Evolutionary conservation across 192 early-diverging fungal genomes (phyloP).

Genomic region (Entomortierella beljakovae): DNA sequence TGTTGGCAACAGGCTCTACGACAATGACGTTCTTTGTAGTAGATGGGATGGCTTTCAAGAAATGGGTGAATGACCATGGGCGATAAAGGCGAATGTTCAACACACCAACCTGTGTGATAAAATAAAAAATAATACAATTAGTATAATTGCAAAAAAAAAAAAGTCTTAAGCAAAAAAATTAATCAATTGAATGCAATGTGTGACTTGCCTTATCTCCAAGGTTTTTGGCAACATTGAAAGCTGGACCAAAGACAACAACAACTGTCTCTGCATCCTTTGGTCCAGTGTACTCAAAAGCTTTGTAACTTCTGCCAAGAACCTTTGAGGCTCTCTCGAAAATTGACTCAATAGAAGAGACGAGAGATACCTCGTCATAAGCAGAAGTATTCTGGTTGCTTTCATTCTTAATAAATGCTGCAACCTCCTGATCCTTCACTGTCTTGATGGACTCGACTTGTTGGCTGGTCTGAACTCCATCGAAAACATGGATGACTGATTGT

Average conservation of each 20-base stretch:
- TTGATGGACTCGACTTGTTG: constrained; percentile 63
- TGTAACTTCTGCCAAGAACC: constrained; percentile 73
- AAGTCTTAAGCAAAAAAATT: neutral
- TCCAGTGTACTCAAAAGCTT: constrained; percentile 88
- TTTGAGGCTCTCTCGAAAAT: constrained; percentile 30
- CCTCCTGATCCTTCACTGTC: constrained; percentile 61
- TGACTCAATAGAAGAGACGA: constrained; percentile 33
- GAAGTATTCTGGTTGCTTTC: constrained; percentile 12
- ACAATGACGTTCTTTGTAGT: constrained; percentile 79
- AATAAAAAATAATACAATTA: neutral
- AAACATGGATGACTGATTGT: constrained; percentile 86
- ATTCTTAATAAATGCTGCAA: constrained; percentile 56
- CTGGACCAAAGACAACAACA: constrained; percentile 81
- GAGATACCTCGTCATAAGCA: constrained; percentile 27
- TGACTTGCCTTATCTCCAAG: constrained; percentile 55
- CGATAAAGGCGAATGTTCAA: constrained; percentile 83
- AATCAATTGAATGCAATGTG: constrained; percentile 1
- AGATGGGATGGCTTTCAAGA: constrained; percentile 75
- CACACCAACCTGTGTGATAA: constrained; percentile 66
- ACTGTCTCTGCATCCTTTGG: constrained; percentile 76
- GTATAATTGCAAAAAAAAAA: no score
- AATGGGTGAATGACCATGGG: constrained; percentile 85
- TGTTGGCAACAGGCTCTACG: constrained; percentile 70
- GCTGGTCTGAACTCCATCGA: constrained; percentile 76
- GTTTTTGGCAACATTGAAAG: constrained; percentile 59